Percentiles rank a stretch among this genome's conserved stretches.
Conservation (phyloP, 805 yeast genomes). For the Lipomyces sp. region DNA sequence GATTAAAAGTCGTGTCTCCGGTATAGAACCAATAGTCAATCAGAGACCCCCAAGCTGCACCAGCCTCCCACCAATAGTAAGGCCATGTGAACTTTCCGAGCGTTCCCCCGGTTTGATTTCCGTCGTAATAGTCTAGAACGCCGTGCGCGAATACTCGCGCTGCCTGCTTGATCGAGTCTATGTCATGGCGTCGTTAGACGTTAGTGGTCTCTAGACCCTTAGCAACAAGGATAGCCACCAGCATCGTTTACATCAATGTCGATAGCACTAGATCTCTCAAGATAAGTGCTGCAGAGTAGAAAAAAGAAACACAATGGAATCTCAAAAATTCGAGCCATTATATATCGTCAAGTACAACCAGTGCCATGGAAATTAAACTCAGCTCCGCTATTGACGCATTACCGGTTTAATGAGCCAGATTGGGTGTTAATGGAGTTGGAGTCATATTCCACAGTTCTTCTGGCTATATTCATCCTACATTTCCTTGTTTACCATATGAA, state of each 20-base stretch:
- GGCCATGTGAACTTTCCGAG: conserved; percentile 88
- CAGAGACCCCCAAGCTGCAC: conserved; percentile 81
- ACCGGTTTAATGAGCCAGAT: too few relatives aligned
- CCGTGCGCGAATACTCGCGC: conserved; percentile 62
- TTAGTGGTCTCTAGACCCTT: not conserved
- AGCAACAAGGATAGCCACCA: conserved; percentile 8
- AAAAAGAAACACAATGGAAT: not conserved
- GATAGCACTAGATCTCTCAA: conserved; percentile 12
- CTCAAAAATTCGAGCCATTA: not conserved
- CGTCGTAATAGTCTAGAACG: conserved; percentile 70
- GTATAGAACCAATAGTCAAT: conserved; percentile 76
- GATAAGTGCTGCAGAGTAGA: conserved; percentile 3
- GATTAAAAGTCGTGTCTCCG: conserved; percentile 69
- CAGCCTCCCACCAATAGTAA: conserved; percentile 97
- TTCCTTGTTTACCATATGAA: too few relatives aligned
- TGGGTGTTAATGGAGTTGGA: too few relatives aligned
- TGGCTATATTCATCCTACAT: too few relatives aligned
- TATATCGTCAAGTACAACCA: not conserved
- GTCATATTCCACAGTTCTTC: too few relatives aligned
- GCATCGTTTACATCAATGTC: conserved; percentile 26
- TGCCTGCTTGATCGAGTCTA: conserved; percentile 55
- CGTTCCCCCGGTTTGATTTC: conserved; percentile 68
- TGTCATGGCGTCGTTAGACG: conserved; percentile 3
- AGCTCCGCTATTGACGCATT: too few relatives aligned
- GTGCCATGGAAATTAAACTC: too few relatives aligned